Base-by-base conservation (phyloP, 1,284 basidiomycete genomes). In the Ceratobasidium sp. region DNA sequence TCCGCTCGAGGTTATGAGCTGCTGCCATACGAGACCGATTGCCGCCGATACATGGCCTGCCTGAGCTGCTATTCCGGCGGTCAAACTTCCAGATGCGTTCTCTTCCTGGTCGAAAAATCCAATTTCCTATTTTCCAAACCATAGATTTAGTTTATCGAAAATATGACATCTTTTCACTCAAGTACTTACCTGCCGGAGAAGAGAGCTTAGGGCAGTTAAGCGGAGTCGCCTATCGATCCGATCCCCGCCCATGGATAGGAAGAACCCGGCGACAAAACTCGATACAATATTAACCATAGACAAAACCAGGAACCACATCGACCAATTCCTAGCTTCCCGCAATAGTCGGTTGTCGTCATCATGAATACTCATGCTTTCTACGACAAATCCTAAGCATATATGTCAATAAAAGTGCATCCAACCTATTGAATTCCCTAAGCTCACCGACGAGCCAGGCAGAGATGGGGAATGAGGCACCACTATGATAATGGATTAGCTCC, bases 391-490 rank as follows among this genome's bases (percentile, higher is more conserved):
- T 67, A 14, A 6, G n/a, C 8, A 30, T 19, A 29, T 33, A 23
- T 8, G 16, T 46, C 27, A 30, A 25, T 16, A 19, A 16, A 25
- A 46, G 21, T 14, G 6, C 30, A 16, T 23, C 0, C 13, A 36
- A 6, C 21, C 23, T 36, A 25, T 14, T 4, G 7, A 2, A 23
- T 1, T 4, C 21, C 11, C 16, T 21, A 23, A 2, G 25, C 53
- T 71, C 60, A 47, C 77, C 77, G 21, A 73, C 73, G n/a, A 77
- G 64, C 72, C 71, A 76, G 1, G 75, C 79, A 1, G 75, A 74
- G 14, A 80, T 71, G 0, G 78, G 77, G 68, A 80, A 80, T 13
- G 77, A 74, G 1, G 70, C 74, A n/a, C 79, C 80, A 4, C 75
- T 73, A 21, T 49, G n/a, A 50, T 30, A 47, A 42, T 39, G 4